Evolutionary conservation across 2,329 filamentous ascomycete genomes (phyloP).

Genomic region (Penicillium sp.): DNA sequence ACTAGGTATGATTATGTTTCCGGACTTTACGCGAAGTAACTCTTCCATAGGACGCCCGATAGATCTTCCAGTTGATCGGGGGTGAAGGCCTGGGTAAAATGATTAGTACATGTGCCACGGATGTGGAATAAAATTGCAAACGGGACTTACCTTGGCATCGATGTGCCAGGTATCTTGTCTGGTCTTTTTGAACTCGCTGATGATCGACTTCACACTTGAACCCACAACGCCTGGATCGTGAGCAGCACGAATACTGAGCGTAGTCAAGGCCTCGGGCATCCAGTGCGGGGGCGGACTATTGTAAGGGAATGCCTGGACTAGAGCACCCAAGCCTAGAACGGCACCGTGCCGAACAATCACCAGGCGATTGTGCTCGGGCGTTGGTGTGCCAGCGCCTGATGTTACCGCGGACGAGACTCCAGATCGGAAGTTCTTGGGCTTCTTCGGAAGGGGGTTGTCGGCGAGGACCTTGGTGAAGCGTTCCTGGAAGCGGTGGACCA

Average conservation of each 20-base stretch:
- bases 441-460: slow-evolving; percentile 84
- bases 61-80: slow-evolving; percentile 91
- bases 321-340: slow-evolving; percentile 82
- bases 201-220: slow-evolving; percentile 88
- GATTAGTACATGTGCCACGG: slow-evolving; percentile 18
- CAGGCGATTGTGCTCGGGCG: slow-evolving; percentile 64
- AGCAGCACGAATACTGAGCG: slow-evolving; percentile 79
- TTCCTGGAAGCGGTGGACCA: slow-evolving; percentile 72
- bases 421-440: slow-evolving; percentile 38
- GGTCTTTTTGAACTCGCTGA: slow-evolving; percentile 99
- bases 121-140: not conserved
- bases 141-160: slow-evolving; percentile 80
- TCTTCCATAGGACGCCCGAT: slow-evolving; percentile 98
- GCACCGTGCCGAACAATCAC: slow-evolving; percentile 84
- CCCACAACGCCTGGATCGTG: slow-evolving; percentile 89
- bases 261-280: slow-evolving; percentile 91
- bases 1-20: not conserved
- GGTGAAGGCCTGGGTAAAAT: slow-evolving; percentile 70
- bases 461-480: slow-evolving; percentile 77
- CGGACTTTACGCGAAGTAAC: slow-evolving; percentile 78
- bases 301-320: slow-evolving; percentile 96
- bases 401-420: slow-evolving; percentile 44
- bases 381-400: slow-evolving; percentile 49
- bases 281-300: slow-evolving; percentile 86
- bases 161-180: slow-evolving; percentile 98